Evolutionary conservation across 495 filamentous ascomycete genomes (phyloP).

Genomic region (Penicillium waksmanii): DNA sequence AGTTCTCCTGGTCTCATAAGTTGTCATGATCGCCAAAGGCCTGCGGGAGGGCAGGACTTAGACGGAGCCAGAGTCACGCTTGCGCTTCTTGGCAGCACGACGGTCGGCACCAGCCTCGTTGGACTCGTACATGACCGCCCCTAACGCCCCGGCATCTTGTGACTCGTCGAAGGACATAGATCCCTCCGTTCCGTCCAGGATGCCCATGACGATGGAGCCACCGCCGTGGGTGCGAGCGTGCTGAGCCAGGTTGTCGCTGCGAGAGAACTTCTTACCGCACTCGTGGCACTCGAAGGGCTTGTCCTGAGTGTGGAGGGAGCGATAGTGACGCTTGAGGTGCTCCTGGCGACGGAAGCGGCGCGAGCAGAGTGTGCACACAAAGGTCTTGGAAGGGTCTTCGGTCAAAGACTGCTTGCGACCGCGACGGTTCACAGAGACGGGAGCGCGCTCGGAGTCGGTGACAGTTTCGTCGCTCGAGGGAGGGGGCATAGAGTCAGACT

Average conservation of each 20-base stretch:
- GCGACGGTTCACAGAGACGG: constrained; percentile 80
- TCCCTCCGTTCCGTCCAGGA: constrained; percentile 70
- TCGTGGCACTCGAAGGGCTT: constrained; percentile 98
- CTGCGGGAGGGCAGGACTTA: constrained; percentile 18
- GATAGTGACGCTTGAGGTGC: constrained; percentile 98
- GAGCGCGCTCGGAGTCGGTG: constrained; percentile 45
- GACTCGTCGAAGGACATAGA: constrained; percentile 51
- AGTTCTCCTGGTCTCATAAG: constrained; percentile 51
- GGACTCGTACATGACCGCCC: constrained; percentile 75
- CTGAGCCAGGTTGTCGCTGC: constrained; percentile 95
- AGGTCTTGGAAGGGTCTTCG: constrained; percentile 97
- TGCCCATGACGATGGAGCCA: constrained; percentile 85
- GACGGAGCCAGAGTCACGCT: constrained; percentile 55
- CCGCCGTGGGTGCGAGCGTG: constrained; percentile 93
- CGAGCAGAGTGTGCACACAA: constrained; percentile 92
- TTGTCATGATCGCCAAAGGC: constrained; percentile 24
- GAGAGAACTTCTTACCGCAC: constrained; percentile 99
- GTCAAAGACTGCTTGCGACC: constrained; percentile 98
- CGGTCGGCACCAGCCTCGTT: constrained; percentile 53
- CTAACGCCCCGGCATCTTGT: constrained; percentile 64
- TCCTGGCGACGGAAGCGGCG: constrained; percentile 98
- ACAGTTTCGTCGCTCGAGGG: constrained; percentile 20
- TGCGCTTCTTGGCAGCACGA: constrained; percentile 72
- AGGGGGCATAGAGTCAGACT: constrained; percentile 26
- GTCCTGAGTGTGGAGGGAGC: constrained; percentile 96